Evolutionary conservation across 2,329 filamentous ascomycete species (phyloP).

Genomic region (Colletotrichum lindemuthianum): DNA sequence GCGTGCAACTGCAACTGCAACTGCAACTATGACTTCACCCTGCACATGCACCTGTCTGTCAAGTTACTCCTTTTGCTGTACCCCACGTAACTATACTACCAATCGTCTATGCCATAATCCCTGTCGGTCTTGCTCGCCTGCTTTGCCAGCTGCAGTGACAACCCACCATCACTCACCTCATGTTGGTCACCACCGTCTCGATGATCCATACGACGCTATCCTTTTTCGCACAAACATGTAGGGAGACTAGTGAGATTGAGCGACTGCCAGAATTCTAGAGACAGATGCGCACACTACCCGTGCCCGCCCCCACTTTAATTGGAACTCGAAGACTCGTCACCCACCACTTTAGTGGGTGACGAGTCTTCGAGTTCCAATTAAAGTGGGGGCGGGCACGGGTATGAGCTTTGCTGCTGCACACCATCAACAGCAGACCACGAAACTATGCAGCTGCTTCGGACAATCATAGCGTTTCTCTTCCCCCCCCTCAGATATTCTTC

Average conservation of each 20-base stretch:
- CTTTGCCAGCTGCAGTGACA: constrained; percentile 14
- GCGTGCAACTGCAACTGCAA: constrained; percentile 6
- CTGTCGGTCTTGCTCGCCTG: constrained; percentile 8
- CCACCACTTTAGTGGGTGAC: too few relatives aligned
- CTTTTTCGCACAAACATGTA: not conserved
- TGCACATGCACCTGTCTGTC: not conserved
- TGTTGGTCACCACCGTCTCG: too few relatives aligned
- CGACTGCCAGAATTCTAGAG: not conserved
- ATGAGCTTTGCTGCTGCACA: not conserved
- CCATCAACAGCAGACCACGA: not conserved
- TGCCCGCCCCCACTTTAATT: too few relatives aligned
- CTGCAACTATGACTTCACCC: not conserved
- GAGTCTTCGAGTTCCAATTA: too few relatives aligned
- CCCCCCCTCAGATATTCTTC: not conserved
- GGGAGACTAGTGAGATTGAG: too few relatives aligned
- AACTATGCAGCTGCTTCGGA: not conserved
- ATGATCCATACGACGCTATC: too few relatives aligned
- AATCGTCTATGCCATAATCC: constrained; percentile 12
- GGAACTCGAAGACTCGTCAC: too few relatives aligned
- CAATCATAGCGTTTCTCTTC: not conserved
- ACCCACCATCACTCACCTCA: not conserved
- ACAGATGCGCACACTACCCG: not conserved
- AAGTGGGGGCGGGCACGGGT: too few relatives aligned
- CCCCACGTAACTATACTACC: constrained; percentile 7
- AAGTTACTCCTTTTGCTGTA: not conserved